Base-by-base conservation (phyloP, 768 basidiomycete genomes). In the Ramaria rubella region DNA sequence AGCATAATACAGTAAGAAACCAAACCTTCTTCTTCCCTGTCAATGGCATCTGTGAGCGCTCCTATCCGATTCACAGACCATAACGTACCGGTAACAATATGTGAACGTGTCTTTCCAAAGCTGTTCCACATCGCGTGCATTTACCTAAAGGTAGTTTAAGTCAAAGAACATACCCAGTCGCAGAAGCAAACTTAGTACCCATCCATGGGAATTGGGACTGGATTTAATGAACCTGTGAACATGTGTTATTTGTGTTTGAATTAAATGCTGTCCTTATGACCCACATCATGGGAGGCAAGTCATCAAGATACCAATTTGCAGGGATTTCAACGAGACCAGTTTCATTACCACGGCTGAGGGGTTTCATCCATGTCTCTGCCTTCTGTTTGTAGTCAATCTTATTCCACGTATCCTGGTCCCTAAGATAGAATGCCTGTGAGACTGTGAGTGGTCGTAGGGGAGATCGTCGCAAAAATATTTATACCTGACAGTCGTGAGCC, bases 81-180 rank as follows among this genome's bases (percentile, higher is more conserved):
- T 9, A 38, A 31, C 62, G 30, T 59, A 80, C 82, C 79, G 70
- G 66, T 86, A 86, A 49, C 77, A 78, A 63, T 87, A 87, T 1
- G 79, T 76, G 66, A 87, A 87, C 54, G 76, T 84, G 61, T 84
- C 84, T 65, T 86, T 87, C 87, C 87, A 89, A 5, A 88, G 74
- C 56, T 87, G 77, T 61, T 87, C 83, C 4, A 87, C 78, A 40
- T 81, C 81, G 33, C 80, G 72, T 1, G 78, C 65, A 62, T 84
- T 86, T n/a, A 88, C 81, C 81, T 82, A 58, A 33, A 46, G 14
- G 2, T 30, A 57, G n/a, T 42, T 44, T 43, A 12, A 34, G 31
- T 38, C 19, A 29, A 14, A 12, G 36, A 33, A 45, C 52, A 21
- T 42, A 31, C 11, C 26, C 23, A 38, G 45, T 21, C 29, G 7